Conservation (phyloP, 2,329 filamentous ascomycete genomes). For the Colletotrichum sp. region DNA sequence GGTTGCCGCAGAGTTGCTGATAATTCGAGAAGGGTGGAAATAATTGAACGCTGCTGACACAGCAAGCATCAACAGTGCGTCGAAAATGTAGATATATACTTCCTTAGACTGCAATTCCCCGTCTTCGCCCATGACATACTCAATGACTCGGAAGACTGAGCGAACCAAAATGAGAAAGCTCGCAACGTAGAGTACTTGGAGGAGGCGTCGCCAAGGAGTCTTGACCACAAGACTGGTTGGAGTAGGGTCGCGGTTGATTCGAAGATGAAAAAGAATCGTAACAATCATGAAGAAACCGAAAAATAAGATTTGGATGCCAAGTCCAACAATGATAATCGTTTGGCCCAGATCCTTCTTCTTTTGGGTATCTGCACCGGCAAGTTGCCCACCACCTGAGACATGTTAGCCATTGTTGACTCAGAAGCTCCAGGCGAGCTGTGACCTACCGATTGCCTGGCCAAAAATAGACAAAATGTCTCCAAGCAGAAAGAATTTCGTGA, state of each 20-base stretch:
- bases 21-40: slow-evolving; percentile 16
- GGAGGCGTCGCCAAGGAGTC: slow-evolving; percentile 32
- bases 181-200: slow-evolving; percentile 27
- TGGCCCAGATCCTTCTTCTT: slow-evolving; percentile 36
- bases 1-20: not conserved
- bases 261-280: slow-evolving; percentile 49
- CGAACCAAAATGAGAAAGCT: slow-evolving; percentile 45
- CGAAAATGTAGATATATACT: slow-evolving; percentile 41
- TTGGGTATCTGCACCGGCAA: slow-evolving; percentile 26
- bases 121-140: slow-evolving; percentile 41
- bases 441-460: slow-evolving; percentile 48
- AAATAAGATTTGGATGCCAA: slow-evolving; percentile 59
- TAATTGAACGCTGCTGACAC: slow-evolving; percentile 24
- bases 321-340: slow-evolving; percentile 54
- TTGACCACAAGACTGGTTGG: slow-evolving; percentile 9
- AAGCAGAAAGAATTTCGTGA: slow-evolving; percentile 60
- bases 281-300: slow-evolving; percentile 59
- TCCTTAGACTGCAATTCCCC: slow-evolving; percentile 37
- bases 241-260: slow-evolving; percentile 22
- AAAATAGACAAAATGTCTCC: slow-evolving; percentile 59
- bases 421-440: not conserved
- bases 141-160: slow-evolving; percentile 44
- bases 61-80: slow-evolving; percentile 38
- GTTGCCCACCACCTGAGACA: not conserved
- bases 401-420: not conserved